Evolutionary conservation across 2,329 filamentous ascomycete species (phyloP), one percentile per base, ranked within the genome.

Genomic region (Phaeophleospora eucalypticola): DNA sequence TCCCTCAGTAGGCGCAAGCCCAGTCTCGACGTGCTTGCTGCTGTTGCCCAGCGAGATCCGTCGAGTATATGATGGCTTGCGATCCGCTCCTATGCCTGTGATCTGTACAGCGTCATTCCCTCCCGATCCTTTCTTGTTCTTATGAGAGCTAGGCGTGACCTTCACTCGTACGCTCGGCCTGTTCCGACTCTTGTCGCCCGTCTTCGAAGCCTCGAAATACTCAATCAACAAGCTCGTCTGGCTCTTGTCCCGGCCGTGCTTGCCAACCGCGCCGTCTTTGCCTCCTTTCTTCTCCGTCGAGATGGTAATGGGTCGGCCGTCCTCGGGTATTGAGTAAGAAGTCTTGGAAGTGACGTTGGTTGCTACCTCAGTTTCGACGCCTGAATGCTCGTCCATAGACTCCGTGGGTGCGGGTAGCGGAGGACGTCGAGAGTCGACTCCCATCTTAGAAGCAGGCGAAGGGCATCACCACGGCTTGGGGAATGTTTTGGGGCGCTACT

Each of bases 151-250:
- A 12, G 90, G 90, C 12, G 88, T 94, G 52, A 95, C 79, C 58
- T 83, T 80, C 44, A 88, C 84, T 58, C 84, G 74, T 44, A 96
- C 88, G 65, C 89, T 95, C 10, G 90, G 89, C 58, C 86, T 83
- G 59, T 86, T 84, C 58, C 82, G 79, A 27, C 75, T 72, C 61
- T 71, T 76, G 61, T 69, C 75, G 59, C 75, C 76, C 46, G 79
- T 72, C 67, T 87, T 90, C 53, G 84, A 82, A 57, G 83, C 87
- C 71, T 95, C 90, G 63, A 94, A 96, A 69, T 95, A 95, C 71
- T 96, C 90, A 62, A 96, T 96, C 60, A 96, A 76, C 57, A 96
- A 77, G 46, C 88, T 94, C 32, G 90, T 95, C 72, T 95, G 89
- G 37, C 88, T 95, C 59, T 80, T 79, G 68, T 63, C 70, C 64